Evolutionary conservation across 495 filamentous ascomycete genomes (phyloP).

Genomic region (Aspergillus conjunctus): DNA sequence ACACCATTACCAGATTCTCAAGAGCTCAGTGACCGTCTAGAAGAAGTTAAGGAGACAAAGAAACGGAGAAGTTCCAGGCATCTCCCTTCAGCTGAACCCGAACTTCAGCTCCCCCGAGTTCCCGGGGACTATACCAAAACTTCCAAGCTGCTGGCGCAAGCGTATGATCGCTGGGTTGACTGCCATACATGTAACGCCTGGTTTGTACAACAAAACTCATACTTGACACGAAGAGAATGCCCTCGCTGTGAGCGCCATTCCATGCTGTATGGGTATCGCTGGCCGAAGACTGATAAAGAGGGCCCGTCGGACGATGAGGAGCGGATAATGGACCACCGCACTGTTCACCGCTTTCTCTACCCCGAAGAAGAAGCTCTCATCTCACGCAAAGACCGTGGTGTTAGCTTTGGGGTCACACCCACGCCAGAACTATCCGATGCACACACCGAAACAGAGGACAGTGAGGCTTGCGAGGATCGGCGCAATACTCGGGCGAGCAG

Average conservation of each 20-base stretch:
- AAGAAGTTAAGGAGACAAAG: conserved; percentile 18
- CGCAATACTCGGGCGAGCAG: conserved; percentile 43
- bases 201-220: conserved; percentile 87
- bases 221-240: conserved; percentile 80
- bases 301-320: conserved; percentile 75
- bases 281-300: conserved; percentile 89
- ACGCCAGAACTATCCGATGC: conserved; percentile 45
- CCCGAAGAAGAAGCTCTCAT: conserved; percentile 65
- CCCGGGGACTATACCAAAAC: conserved; percentile 83
- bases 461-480: conserved; percentile 36
- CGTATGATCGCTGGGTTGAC: conserved; percentile 78
- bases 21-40: conserved; percentile 31
- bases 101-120: conserved; percentile 47
- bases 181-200: conserved; percentile 78
- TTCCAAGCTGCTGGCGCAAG: conserved; percentile 66
- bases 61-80: conserved; percentile 28
- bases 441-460: conserved; percentile 42
- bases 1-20: conserved; percentile 23
- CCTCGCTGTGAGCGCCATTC: conserved; percentile 93
- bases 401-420: conserved; percentile 42
- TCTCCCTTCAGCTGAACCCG: conserved; percentile 47
- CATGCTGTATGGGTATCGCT: conserved; percentile 90
- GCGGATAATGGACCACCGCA: conserved; percentile 71
- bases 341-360: conserved; percentile 68
- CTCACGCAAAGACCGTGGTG: conserved; percentile 48